These are phyloP conservation scores for Danielia oregonensis DNA, from an alignment of 805 yeast species.

Conservation along the genomic window DNA sequence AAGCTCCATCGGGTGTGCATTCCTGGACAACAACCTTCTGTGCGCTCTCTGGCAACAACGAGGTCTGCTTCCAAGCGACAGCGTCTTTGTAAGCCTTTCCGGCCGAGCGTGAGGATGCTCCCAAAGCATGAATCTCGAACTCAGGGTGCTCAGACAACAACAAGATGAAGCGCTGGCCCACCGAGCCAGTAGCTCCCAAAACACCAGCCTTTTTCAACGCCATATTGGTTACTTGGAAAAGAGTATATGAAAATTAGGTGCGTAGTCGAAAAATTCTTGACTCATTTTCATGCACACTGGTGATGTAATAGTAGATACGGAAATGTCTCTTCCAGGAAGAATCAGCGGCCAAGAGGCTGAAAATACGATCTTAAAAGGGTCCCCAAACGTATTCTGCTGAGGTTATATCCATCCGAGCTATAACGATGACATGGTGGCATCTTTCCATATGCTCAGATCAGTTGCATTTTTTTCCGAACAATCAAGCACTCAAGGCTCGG, in stretches of 20 bases:
- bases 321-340: too few species aligned
- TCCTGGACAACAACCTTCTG: slow-evolving; percentile 64
- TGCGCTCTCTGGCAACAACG: slow-evolving; percentile 67
- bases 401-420: too few species aligned
- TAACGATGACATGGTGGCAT: too few species aligned
- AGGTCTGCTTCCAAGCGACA: slow-evolving; percentile 91
- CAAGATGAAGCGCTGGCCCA: slow-evolving; percentile 92
- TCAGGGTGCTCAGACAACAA: slow-evolving; percentile 84
- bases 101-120: slow-evolving; percentile 93
- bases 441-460: too few species aligned
- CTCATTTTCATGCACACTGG: slow-evolving; percentile 2
- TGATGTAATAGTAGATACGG: not conserved
- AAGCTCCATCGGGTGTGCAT: slow-evolving; percentile 67
- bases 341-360: too few species aligned
- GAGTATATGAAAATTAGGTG: not conserved
- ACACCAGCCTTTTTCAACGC: slow-evolving; percentile 68
- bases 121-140: slow-evolving; percentile 77
- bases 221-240: slow-evolving; percentile 14
- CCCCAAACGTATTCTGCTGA: too few species aligned
- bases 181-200: slow-evolving; percentile 96
- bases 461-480: too few species aligned
- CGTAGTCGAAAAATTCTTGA: not conserved
- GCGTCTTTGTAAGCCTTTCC: slow-evolving; percentile 86
- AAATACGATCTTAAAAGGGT: too few species aligned
- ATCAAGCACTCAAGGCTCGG: too few species aligned